These are phyloP conservation scores for Tolypocladium album DNA, from an alignment of 2,329 filamentous ascomycete genomes.

Conservation along the genomic window DNA sequence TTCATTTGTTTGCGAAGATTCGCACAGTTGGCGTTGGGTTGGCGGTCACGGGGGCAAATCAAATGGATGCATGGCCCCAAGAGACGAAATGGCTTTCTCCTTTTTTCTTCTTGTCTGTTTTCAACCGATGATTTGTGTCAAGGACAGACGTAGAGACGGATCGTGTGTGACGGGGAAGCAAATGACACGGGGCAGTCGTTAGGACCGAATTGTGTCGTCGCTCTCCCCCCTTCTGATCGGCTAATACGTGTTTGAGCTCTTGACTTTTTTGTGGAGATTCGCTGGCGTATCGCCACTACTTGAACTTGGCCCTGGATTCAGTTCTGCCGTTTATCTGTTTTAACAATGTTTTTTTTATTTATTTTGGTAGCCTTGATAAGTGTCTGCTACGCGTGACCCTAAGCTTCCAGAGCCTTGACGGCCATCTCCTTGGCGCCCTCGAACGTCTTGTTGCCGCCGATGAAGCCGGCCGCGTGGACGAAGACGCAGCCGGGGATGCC, in stretches of 20 bases:
- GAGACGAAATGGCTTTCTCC: not conserved
- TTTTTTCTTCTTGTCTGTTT: not conserved
- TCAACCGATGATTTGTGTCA: not conserved
- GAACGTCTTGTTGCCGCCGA: conserved; percentile 87
- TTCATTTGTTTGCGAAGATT: conserved; percentile 1
- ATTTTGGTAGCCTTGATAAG: not conserved
- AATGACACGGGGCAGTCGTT: not conserved
- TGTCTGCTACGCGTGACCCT: not conserved
- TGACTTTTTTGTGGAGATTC: not conserved
- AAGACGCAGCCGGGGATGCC: conserved; percentile 73
- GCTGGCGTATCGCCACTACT: not conserved
- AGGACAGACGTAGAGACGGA: not conserved
- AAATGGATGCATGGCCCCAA: not conserved
- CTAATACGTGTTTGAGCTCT: not conserved
- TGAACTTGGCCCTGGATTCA: not conserved
- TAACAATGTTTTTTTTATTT: not conserved
- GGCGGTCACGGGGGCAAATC: conserved; percentile 1
- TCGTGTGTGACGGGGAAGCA: not conserved
- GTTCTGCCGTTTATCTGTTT: not conserved
- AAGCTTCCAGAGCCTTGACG: conserved; percentile 52
- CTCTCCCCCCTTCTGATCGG: not conserved
- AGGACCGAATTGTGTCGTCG: not conserved
- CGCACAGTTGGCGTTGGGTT: conserved; percentile 5
- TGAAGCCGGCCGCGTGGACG: conserved; percentile 90
- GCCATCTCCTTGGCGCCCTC: conserved; percentile 85